Evolutionary conservation across 495 filamentous ascomycete genomes (phyloP), one percentile per base, ranked within the genome.

Genomic region (Tricharina praecox): DNA sequence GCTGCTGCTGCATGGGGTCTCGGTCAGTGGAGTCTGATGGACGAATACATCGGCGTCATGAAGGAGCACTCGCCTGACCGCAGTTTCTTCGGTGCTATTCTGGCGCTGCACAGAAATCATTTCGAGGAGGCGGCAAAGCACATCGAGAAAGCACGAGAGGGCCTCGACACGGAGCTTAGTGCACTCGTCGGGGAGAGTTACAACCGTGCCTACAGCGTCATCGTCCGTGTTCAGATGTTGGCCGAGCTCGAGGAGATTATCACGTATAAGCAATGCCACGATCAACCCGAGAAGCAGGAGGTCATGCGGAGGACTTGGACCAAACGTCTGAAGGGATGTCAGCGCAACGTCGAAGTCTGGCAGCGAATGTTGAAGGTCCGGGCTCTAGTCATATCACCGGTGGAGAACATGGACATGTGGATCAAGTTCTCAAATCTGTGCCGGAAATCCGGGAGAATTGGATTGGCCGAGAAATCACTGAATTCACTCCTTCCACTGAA

Each of bases 371-470:
- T 99, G 20, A 92, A 94, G 61, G 82, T 96, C 30, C 75, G 92
- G 50, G 82, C 82, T 13, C 74, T 99, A 37, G 90, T 99, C 40
- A 87, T 94, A 42, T 74, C 73, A 9, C 86, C 90, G 3, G 76
- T 73, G 23, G 87, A 99, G 60, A 93, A 96, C 53, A 82, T 92
- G 70, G 81, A 90, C 56, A 96, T 96, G 85, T 93, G 82, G 72
- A 95, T 96, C 67, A 99, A 99, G 59, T 96, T 94, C 56, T 83
- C 92, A 50, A 96, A 95, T 54, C 73, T 99, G 5, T 99, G 90
- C 63, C 80, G 90, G 55, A 99, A 96, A 60, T 93, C 85, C 24
- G 81, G 84, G 43, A 79, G 90, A 8, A 87, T 85, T 68, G 90
- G 88, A 11, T 73, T 99, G n/a, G 92, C 88, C 2, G 90, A 96